Base-by-base conservation (phyloP, 768 basidiomycete species). In the Rhizopogon vulgaris region DNA sequence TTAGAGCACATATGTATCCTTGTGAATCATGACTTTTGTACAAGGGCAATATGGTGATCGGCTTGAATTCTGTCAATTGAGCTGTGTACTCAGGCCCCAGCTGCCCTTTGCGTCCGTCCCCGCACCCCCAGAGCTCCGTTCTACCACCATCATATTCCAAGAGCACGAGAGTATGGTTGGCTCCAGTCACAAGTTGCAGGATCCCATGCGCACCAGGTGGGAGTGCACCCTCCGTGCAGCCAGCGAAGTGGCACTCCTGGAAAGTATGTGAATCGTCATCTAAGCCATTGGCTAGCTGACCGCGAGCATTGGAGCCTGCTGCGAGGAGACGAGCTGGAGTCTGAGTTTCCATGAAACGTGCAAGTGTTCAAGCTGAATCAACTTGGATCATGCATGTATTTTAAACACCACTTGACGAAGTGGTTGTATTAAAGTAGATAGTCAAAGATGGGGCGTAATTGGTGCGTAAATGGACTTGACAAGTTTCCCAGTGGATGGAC, bases 101-200 rank as follows among this genome's bases (percentile, higher is more conserved):
- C 58, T 95, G 94, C 0, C 90, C 88, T 47, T 67, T 70, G 1
- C 71, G 63, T 18, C 85, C 84, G 51, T 87, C 84, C 3, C 94
- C 94, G 51, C 80, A 80, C 0, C 83, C 90, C 82, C 88, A 90
- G 5, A 94, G 63, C 48, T 79, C 75, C 11, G 56, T 63, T 1
- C 46, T 56, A 11, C 63, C 64, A n/a, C 56, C 53, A 7, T 48
- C 27, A 52, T 73, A 70, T n/a, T 67, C 60, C 12, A 89, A 63
- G 11, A 95, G 74, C 6, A 83, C 63, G 0, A 95, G 65, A 0
- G 92, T 85, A 61, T 95, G 93, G 56, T 90, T 91, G 2, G 89
- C 85, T 1, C 93, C 87, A 42, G 78, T 78, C 1, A 78, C 79
- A 56, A 95, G 63, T 18, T 80, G 66, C 7, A 77, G 12, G 22